These are phyloP conservation scores for Leishmania tarentolae DNA, from an alignment of 208 protist species.

Conservation along the genomic window DNA sequence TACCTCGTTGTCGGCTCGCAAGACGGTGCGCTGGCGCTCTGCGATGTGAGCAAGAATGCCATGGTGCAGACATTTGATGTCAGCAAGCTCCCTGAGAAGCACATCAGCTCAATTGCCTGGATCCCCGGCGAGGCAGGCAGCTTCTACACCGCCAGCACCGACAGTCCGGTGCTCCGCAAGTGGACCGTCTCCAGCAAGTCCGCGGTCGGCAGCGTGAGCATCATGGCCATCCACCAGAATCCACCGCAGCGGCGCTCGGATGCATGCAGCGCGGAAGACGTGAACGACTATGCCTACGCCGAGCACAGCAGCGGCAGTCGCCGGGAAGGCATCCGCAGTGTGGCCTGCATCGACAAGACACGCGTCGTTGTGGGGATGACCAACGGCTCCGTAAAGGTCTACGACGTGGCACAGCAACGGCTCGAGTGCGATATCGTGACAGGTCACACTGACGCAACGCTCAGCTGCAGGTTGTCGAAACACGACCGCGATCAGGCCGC, in stretches of 20 bases:
- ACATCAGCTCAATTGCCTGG: constrained; percentile 75
- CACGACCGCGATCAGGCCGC: constrained; percentile 84
- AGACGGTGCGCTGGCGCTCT: constrained; percentile 70
- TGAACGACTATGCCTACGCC: neutral
- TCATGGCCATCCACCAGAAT: constrained; percentile 20
- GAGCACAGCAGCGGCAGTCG: neutral
- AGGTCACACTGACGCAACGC: constrained; percentile 85
- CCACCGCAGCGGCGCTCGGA: neutral
- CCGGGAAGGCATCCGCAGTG: constrained; percentile 40
- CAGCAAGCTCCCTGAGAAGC: constrained; percentile 35
- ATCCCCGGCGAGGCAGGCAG: constrained; percentile 53
- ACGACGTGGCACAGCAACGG: constrained; percentile 56
- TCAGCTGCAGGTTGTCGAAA: constrained; percentile 71
- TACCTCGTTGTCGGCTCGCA: constrained; percentile 73
- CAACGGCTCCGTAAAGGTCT: constrained; percentile 77
- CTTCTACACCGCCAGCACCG: constrained; percentile 75
- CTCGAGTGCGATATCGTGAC: constrained; percentile 57
- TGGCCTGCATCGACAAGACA: constrained; percentile 52
- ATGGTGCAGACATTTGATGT: constrained; percentile 66
- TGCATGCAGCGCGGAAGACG: neutral
- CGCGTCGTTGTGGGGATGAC: constrained; percentile 64
- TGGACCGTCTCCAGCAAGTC: constrained; percentile 72
- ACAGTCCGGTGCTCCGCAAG: constrained; percentile 58
- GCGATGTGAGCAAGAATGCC: constrained; percentile 43
- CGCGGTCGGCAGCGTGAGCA: constrained; percentile 35